Conservation (phyloP, 73 alveolate species). For the Paramecium biaurelia region DNA sequence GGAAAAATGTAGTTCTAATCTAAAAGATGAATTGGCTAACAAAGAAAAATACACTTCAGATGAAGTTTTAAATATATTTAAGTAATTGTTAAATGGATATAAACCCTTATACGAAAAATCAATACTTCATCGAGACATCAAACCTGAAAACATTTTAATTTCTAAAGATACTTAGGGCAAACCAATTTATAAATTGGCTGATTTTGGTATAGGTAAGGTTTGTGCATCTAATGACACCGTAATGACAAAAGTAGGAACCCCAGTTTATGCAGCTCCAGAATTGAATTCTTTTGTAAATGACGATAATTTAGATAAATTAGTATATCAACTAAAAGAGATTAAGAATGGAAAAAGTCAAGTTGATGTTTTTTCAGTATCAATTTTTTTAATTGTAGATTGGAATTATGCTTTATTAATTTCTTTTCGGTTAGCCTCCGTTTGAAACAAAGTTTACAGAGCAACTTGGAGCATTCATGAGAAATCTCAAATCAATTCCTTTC, state of each 20-base stretch:
- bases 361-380: neutral
- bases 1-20: neutral
- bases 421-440: neutral
- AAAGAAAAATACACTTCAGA: neutral
- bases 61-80: neutral
- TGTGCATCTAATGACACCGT: neutral
- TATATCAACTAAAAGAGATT: neutral
- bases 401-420: neutral
- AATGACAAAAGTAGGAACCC: neutral
- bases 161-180: neutral
- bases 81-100: neutral
- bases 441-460: neutral
- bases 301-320: neutral
- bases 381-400: neutral
- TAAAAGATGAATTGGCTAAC: neutral
- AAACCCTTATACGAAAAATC: neutral
- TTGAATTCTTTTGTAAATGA: neutral
- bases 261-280: constrained; percentile 11
- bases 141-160: neutral
- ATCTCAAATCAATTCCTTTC: neutral
- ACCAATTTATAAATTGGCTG: neutral
- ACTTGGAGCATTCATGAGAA: neutral
- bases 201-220: neutral
- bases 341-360: neutral
- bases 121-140: neutral